A percentile compares a stretch with the other conserved stretches of the same genome.
These are phyloP conservation scores for Penicillium pancosmium DNA, from an alignment of 495 filamentous ascomycete genomes.

Conservation along the genomic window DNA sequence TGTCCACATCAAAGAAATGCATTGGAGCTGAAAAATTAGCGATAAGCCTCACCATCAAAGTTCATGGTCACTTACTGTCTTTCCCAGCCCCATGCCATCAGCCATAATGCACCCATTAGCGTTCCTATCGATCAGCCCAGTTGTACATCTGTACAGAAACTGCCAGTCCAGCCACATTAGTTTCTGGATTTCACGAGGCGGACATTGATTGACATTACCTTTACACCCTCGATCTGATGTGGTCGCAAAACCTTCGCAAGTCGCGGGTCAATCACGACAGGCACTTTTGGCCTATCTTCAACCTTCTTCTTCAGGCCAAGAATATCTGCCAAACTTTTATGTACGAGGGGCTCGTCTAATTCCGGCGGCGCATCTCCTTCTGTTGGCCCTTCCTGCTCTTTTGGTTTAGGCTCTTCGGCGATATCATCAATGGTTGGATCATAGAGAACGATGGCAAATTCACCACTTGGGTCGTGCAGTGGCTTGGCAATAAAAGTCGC, in stretches of 20 bases:
- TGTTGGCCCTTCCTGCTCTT: constrained; percentile 53
- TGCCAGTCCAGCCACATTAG: constrained; percentile 23
- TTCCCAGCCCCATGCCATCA: constrained; percentile 97
- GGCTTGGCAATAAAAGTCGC: constrained; percentile 86
- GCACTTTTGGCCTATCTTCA: constrained; percentile 79
- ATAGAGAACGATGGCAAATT: constrained; percentile 95
- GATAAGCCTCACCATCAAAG: not conserved
- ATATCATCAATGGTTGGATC: constrained; percentile 94
- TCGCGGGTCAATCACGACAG: constrained; percentile 94
- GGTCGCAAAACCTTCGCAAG: constrained; percentile 90
- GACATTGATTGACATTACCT: constrained; percentile 45
- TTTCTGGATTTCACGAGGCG: not conserved
- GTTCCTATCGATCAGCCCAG: constrained; percentile 88
- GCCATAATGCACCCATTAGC: constrained; percentile 99
- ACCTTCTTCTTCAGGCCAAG: constrained; percentile 91
- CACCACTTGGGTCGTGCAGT: constrained; percentile 91
- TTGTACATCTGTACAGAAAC: constrained; percentile 93
- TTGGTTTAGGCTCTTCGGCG: constrained; percentile 55
- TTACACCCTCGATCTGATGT: constrained; percentile 98
- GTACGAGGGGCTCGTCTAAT: constrained; percentile 79
- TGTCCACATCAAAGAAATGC: constrained; percentile 89
- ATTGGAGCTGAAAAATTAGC: constrained; percentile 63
- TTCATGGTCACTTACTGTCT: constrained; percentile 62
- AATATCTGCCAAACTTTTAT: constrained; percentile 95
- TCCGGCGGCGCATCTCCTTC: constrained; percentile 56